Evolutionary conservation across 257 asterid genomes (phyloP).

Genomic region (Gardenia jasminoides): DNA sequence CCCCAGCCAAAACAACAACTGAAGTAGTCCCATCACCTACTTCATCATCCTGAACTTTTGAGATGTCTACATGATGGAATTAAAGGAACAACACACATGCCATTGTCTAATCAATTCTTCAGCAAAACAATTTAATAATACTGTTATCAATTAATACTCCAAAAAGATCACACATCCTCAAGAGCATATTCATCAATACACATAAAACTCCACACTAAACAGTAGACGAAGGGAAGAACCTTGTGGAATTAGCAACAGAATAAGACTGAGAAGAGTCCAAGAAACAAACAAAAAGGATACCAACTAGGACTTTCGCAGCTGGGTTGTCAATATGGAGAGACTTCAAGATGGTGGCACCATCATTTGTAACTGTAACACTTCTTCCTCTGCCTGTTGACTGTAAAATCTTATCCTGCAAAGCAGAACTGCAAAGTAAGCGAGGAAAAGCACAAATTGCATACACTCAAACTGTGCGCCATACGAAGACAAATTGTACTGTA

Average conservation of each 20-base stretch:
- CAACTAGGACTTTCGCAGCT: slow-evolving; percentile 98
- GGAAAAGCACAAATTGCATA: neutral
- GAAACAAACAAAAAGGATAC: slow-evolving; percentile 54
- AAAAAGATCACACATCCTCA: neutral
- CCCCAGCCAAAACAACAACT: slow-evolving; percentile 96
- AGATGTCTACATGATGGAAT: slow-evolving; percentile 56
- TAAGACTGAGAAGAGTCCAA: neutral
- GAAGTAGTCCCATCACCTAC: slow-evolving; percentile 99
- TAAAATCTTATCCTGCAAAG: slow-evolving; percentile 79
- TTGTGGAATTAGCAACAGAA: neutral
- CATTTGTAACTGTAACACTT: slow-evolving; percentile 88
- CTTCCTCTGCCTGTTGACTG: slow-evolving; percentile 92
- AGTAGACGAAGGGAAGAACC: neutral
- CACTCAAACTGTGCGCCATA: neutral
- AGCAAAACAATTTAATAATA: neutral
- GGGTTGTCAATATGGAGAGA: slow-evolving; percentile 95
- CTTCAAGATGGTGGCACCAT: slow-evolving; percentile 97
- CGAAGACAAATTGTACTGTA: slow-evolving; percentile 30
- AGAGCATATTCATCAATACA: neutral
- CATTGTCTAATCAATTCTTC: neutral
- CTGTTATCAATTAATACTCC: neutral
- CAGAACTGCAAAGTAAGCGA: neutral
- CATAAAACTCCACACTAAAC: neutral
- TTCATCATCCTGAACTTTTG: slow-evolving; percentile 98
- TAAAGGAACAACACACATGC: slow-evolving; percentile 20